Percentiles rank a stretch among this genome's conserved stretches.
Evolutionary conservation across 257 asterid genomes (phyloP).

Genomic region (Scutellaria minor): DNA sequence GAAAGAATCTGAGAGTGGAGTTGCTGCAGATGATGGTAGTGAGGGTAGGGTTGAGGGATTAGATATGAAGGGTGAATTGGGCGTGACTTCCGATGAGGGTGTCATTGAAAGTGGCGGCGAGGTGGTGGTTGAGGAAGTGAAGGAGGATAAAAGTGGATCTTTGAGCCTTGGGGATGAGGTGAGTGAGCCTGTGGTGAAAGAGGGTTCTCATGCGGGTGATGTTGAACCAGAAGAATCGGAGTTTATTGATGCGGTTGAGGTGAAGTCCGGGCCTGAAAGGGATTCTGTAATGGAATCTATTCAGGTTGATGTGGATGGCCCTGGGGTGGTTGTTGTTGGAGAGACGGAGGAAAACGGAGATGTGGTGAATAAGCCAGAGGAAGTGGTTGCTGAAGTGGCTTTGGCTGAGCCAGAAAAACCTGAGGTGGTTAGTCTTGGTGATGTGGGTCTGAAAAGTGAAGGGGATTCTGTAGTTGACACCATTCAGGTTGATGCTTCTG

Average conservation of each 20-base stretch:
- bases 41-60: constrained; percentile 19
- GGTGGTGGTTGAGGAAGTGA: constrained; percentile 33
- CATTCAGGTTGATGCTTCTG: constrained; percentile 34
- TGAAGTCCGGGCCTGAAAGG: constrained; percentile 43
- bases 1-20: constrained; percentile 27
- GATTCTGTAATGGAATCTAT: constrained; percentile 52
- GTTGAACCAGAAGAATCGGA: constrained; percentile 26
- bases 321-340: constrained; percentile 54
- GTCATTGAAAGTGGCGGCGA: constrained; percentile 24
- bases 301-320: constrained; percentile 45
- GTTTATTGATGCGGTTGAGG: constrained; percentile 34
- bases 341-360: constrained; percentile 35
- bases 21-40: constrained; percentile 1
- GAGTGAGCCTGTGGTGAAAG: constrained; percentile 36
- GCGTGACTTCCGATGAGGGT: constrained; percentile 32
- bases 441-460: constrained; percentile 33
- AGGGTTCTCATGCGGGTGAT: constrained; percentile 23
- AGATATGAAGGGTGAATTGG: constrained; percentile 23
- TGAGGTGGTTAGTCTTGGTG: constrained; percentile 37
- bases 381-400: constrained; percentile 30
- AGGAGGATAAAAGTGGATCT: constrained; percentile 13
- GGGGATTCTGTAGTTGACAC: constrained; percentile 50
- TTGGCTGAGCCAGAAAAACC: constrained; percentile 30
- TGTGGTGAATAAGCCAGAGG: neutral
- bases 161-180: constrained; percentile 23